Evolutionary conservation across 2,329 filamentous ascomycete species (phyloP), one percentile per base, ranked within the genome.

Genomic region (Cladorrhinum sp.): DNA sequence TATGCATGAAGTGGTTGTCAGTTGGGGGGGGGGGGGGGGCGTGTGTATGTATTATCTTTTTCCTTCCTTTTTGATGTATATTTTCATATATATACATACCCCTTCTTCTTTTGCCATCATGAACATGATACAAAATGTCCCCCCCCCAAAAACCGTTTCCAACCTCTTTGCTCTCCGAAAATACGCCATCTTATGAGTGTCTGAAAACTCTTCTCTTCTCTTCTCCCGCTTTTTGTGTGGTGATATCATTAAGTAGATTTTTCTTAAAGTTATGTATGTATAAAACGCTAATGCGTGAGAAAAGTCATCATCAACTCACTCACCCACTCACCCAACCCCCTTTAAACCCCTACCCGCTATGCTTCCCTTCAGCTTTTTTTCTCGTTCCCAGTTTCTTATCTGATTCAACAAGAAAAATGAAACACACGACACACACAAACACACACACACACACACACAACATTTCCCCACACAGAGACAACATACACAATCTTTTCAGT

Each of bases 231-330:
- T 23, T 36, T 29, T 29, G 32, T 24, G 20, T 41, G 61, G 20
- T 41, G 61, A 64, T 68, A 65, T 64, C 63, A 65, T 63, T 63
- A 65, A 41, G 61, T 64, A 59, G 58, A 60, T 63, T 61, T 57
- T 51, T 57, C 22, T 45, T 56, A 36, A 45, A 32, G 29, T 32
- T n/a, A n/a, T n/a, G 50, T 55, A 55, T 55, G 52, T 55, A n/a
- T n/a, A 24, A 63, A 64, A 67, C 62, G 63, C 63, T 65, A 59
- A 67, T 65, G 64, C 65, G 58, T 58, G 53, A 62, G n/a, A 32
- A 49, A 61, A 57, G 41, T 3, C 41, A 18, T 22, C 41, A 3
- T n/a, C n/a, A n/a, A n/a, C n/a, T n/a, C n/a, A n/a, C n/a, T n/a
- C n/a, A n/a, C n/a, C n/a, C n/a, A n/a, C n/a, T n/a, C n/a, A n/a